phyloP scores from a whole-genome alignment of 768 basidiomycete species.

The Serendipita sp. region DNA sequence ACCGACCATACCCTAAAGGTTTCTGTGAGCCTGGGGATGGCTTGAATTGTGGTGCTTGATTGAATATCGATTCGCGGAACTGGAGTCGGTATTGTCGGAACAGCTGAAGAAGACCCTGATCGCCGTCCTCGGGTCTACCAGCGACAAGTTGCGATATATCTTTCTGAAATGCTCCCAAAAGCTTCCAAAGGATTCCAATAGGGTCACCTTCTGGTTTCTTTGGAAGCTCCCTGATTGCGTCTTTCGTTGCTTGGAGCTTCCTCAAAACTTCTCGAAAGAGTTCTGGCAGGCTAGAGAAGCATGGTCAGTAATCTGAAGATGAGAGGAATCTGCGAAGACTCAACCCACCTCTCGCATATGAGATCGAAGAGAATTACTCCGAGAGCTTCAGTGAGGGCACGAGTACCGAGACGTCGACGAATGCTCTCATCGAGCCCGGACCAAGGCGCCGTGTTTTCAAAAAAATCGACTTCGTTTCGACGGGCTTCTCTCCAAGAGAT shows the following conservation, averaged over 20 bases:
- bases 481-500: constrained; percentile 50
- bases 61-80: constrained; percentile 34
- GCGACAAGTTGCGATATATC: constrained; percentile 34
- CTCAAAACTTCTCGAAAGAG: constrained; percentile 42
- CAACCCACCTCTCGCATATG: constrained; percentile 40
- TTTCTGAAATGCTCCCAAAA: constrained; percentile 32
- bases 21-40: constrained; percentile 34
- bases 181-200: constrained; percentile 35
- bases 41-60: constrained; percentile 41
- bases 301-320: not conserved
- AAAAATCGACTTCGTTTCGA: constrained; percentile 38
- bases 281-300: constrained; percentile 49
- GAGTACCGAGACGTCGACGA: constrained; percentile 6
- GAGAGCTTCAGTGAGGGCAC: constrained; percentile 34
- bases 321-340: not conserved
- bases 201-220: constrained; percentile 41
- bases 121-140: constrained; percentile 33
- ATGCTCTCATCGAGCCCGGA: not conserved
- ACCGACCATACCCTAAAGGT: not conserved
- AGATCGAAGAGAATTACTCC: constrained; percentile 47
- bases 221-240: constrained; percentile 24
- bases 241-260: constrained; percentile 27
- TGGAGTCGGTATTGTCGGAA: constrained; percentile 33
- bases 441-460: constrained; percentile 18
- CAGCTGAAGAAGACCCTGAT: constrained; percentile 34